Conservation (phyloP, 1,139 yeast genomes). For the Tardiomyces depauwii region DNA sequence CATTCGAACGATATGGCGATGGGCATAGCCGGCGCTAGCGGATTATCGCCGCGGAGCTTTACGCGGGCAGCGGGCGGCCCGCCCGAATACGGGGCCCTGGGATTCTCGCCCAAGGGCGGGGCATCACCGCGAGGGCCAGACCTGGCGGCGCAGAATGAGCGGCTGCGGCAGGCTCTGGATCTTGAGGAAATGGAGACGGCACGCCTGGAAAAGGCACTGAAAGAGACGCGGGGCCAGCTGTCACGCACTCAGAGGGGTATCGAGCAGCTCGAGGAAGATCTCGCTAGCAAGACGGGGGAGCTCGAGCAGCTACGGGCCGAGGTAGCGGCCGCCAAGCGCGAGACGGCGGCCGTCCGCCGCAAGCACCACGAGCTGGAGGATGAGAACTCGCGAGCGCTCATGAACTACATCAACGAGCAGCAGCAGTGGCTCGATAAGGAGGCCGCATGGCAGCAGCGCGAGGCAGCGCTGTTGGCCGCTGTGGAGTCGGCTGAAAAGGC, state of each 20-base stretch:
- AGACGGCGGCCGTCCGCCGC: slow-evolving; percentile 12
- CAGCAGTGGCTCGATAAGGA: slow-evolving; percentile 24
- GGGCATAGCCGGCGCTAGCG: too few species aligned
- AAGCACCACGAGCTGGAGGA: slow-evolving; percentile 1
- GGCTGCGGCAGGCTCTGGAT: slow-evolving; percentile 16
- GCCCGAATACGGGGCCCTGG: too few species aligned
- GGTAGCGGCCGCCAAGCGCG: slow-evolving; percentile 16
- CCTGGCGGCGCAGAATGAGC: slow-evolving; percentile 5
- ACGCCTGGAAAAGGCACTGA: slow-evolving; percentile 9
- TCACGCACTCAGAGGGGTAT: slow-evolving; percentile 22
- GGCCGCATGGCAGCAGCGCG: slow-evolving; percentile 14
- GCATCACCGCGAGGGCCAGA: not conserved
- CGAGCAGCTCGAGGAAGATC: slow-evolving; percentile 15
- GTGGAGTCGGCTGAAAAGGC: slow-evolving; percentile 7
- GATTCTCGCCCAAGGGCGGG: too few species aligned
- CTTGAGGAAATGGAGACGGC: slow-evolving; percentile 17
- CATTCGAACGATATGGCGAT: not conserved
- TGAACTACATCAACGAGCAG: slow-evolving; percentile 24
- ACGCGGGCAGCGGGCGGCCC: too few species aligned
- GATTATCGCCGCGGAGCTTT: too few species aligned
- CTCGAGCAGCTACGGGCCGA: slow-evolving; percentile 13
- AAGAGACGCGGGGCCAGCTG: slow-evolving; percentile 9
- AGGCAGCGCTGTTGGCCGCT: slow-evolving; percentile 12
- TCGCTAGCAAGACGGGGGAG: slow-evolving; percentile 13
- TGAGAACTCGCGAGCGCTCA: slow-evolving; percentile 14